These are phyloP conservation scores for Tetrahymena borealis DNA, from an alignment of 73 alveolate species.

Conservation along the genomic window DNA sequence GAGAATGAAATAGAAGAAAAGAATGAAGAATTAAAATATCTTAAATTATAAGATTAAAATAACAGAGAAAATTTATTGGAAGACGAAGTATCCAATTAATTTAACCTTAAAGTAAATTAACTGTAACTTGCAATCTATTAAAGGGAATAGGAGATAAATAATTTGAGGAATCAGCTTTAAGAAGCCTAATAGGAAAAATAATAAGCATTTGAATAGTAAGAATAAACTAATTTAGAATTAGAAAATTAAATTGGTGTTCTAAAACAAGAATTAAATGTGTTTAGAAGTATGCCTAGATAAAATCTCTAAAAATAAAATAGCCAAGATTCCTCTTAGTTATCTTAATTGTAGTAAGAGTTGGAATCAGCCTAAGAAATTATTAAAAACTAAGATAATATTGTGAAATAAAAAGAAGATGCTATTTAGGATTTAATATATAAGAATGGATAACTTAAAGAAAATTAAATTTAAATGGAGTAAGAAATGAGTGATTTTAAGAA, in stretches of 20 bases:
- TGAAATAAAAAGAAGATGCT: neutral
- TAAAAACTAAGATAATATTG: neutral
- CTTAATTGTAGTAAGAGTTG: no score
- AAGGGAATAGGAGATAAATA: neutral
- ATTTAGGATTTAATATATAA: neutral
- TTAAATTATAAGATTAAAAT: neutral
- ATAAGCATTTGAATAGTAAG: neutral
- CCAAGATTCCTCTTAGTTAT: no score
- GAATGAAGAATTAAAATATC: neutral
- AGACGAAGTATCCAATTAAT: neutral
- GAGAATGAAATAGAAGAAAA: neutral
- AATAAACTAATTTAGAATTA: neutral
- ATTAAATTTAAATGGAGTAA: neutral
- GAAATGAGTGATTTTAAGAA: neutral
- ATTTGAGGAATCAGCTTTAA: neutral
- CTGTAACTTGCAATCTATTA: neutral
- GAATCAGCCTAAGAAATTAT: neutral
- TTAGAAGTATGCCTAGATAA: neutral
- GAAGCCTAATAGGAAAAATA: neutral
- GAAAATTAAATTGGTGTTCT: neutral
- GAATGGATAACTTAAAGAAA: neutral
- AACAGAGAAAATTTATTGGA: neutral
- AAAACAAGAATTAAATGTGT: neutral
- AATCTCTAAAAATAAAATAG: neutral
- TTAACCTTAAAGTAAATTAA: neutral